Conservation (phyloP, 106 monocot genomes). For the Apostasia shenzhenica region DNA sequence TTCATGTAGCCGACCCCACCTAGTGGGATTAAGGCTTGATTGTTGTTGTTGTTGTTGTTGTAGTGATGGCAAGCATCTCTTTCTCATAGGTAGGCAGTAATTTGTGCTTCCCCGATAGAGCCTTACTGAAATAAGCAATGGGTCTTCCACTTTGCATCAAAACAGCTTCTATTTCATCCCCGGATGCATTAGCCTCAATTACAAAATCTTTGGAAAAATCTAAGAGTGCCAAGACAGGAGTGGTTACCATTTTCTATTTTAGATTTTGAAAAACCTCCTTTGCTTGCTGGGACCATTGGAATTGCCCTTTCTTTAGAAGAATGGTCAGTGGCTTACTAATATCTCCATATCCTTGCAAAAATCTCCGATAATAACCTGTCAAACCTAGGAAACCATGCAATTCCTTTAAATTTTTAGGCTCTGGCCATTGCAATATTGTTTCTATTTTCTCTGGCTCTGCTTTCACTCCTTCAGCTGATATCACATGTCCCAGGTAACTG, state of each 20-base stretch:
- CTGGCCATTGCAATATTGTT: too few species aligned
- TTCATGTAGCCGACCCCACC: too few species aligned
- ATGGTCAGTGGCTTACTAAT: background rate
- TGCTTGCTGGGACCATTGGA: background rate
- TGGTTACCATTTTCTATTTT: background rate
- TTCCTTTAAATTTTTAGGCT: too few species aligned
- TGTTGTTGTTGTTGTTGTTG: too few species aligned
- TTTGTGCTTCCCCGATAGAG: too few species aligned
- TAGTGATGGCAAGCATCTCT: too few species aligned
- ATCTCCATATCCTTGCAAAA: background rate
- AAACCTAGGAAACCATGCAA: background rate
- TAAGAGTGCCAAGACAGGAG: background rate
- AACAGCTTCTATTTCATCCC: background rate
- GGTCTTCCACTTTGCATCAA: conserved; percentile 1
- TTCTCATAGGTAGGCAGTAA: too few species aligned
- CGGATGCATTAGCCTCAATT: conserved; percentile 8
- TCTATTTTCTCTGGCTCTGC: too few species aligned
- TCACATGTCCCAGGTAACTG: too few species aligned
- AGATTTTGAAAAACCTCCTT: background rate
- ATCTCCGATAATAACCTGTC: conserved; percentile 4
- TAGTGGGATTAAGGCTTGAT: too few species aligned
- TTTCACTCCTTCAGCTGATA: too few species aligned
- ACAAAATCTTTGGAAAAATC: background rate
- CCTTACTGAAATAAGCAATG: conserved; percentile 9
- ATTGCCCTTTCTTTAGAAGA: background rate